Percentiles rank a stretch among this genome's conserved stretches.
These are phyloP conservation scores for Geosmithia flava DNA, from an alignment of 2,329 filamentous ascomycete species.

Conservation along the genomic window DNA sequence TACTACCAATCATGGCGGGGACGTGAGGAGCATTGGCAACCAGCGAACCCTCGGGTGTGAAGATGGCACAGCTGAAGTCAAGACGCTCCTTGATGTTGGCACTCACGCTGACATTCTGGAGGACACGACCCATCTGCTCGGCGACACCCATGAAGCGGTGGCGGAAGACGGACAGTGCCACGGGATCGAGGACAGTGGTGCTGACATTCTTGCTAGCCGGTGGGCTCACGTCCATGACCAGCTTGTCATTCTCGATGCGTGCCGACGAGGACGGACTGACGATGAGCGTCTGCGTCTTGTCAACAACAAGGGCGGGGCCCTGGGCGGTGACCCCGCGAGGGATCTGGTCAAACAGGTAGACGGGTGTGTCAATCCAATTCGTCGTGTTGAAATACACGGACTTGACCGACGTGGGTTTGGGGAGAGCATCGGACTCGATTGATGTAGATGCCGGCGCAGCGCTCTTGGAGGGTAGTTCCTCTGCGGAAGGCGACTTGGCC, in stretches of 20 bases:
- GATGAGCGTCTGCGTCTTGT: conserved; percentile 63
- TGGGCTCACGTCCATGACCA: conserved; percentile 17
- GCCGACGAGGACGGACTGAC: conserved; percentile 34
- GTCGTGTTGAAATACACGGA: conserved; percentile 13
- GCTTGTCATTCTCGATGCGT: conserved; percentile 17
- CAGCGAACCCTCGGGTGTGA: conserved; percentile 58
- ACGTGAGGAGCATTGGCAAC: conserved; percentile 67
- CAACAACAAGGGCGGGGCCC: conserved; percentile 61
- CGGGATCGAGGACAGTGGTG: conserved; percentile 48
- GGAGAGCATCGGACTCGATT: conserved; percentile 3
- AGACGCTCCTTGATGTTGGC: conserved; percentile 71
- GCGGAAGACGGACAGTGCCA: conserved; percentile 62
- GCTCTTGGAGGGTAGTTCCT: conserved; percentile 8
- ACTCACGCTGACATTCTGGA: conserved; percentile 66
- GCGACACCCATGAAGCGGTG: conserved; percentile 75
- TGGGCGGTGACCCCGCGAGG: conserved; percentile 8
- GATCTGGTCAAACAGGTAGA: conserved; percentile 11
- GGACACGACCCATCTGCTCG: conserved; percentile 65
- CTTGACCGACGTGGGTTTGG: conserved; percentile 7
- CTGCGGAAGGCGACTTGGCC: conserved; percentile 13
- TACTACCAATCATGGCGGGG: conserved; percentile 65
- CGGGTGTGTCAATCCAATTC: conserved; percentile 12
- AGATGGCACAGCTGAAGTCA: conserved; percentile 69
- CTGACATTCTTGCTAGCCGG: conserved; percentile 6
- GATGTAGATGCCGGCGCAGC: neutral